Evolutionary conservation across 2,329 filamentous ascomycete genomes (phyloP), one percentile per base, ranked within the genome.

Genomic region (Aspergillus piperis): DNA sequence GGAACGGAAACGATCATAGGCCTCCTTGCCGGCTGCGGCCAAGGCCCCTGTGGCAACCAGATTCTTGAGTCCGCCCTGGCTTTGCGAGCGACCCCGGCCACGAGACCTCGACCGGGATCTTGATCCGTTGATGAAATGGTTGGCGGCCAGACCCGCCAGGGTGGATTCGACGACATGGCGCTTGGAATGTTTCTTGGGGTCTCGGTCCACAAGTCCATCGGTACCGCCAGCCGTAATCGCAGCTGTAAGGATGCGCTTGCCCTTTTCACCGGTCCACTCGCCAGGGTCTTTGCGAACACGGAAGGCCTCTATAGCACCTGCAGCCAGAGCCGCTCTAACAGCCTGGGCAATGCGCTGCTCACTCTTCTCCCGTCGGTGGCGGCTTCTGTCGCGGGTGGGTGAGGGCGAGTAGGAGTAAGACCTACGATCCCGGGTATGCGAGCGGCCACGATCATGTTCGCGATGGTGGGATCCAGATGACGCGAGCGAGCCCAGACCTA

Each of bases 261-360:
- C 91, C 79, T 97, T 97, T 64, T 91, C 90, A 39, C 93, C 94
- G 64, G 88, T 90, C 92, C 93, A 97, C 47, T 89, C 86, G 57
- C 94, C 94, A 2, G 92, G 90, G 64, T 95, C 90, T 70, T 94
- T 96, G 73, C 93, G 88, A 59, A 92, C 88, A 63, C 91, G 89
- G 83, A 96, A 96, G 44, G 94, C 94, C 77, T 97, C 93, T 57
- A 92, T 90, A 42, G 93, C 94, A 69, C 92, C 94, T 30, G 94
- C 93, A 50, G 96, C 85, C 41, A 97, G 82, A 19, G 93, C 95
- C 36, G 94, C 93, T 81, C 95, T 94, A 73, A 93, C 91, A 36
- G 92, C 92, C 77, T 96, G 92, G 66, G 92, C 88, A 50, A 91
- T 85, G 68, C 90, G 90, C 54, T 82, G 75, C 75, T 81, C 72